Percentiles rank a stretch among this genome's conserved stretches.
Conservation (phyloP, 1,284 basidiomycete species). For the Pseudozyma sp. region DNA sequence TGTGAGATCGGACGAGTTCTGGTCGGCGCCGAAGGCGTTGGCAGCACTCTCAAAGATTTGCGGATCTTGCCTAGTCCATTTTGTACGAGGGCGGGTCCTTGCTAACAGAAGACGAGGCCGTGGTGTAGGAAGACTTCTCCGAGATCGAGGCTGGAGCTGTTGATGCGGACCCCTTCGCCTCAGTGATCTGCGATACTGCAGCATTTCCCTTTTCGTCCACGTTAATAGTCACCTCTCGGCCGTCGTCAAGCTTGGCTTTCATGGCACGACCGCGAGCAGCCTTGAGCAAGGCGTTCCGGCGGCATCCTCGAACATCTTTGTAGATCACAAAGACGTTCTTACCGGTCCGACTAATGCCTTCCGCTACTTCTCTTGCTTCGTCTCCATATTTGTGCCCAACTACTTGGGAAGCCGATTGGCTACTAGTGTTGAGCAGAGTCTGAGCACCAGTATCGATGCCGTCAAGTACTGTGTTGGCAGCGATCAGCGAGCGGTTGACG, state of each 20-base stretch:
- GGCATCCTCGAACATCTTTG: slow-evolving; percentile 65
- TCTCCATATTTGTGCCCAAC: slow-evolving; percentile 68
- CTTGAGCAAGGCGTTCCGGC: slow-evolving; percentile 63
- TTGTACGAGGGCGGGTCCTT: slow-evolving; percentile 31
- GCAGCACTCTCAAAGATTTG: slow-evolving; percentile 1
- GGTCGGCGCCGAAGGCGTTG: slow-evolving; percentile 11
- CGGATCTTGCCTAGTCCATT: not conserved
- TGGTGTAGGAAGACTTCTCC: slow-evolving; percentile 25
- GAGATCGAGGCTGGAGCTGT: slow-evolving; percentile 5
- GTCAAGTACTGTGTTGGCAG: slow-evolving; percentile 67
- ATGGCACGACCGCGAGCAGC: slow-evolving; percentile 54
- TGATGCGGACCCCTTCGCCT: not conserved
- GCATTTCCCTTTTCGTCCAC: slow-evolving; percentile 45
- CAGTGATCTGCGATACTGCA: slow-evolving; percentile 19
- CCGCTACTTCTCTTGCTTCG: slow-evolving; percentile 63
- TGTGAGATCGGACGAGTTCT: no score
- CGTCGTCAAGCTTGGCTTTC: slow-evolving; percentile 42
- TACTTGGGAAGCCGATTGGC: slow-evolving; percentile 62
- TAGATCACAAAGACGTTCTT: slow-evolving; percentile 66
- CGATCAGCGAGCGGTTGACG: slow-evolving; percentile 65
- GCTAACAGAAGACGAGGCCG: slow-evolving; percentile 6
- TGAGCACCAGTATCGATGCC: slow-evolving; percentile 66
- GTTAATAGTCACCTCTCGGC: slow-evolving; percentile 32
- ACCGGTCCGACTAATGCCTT: slow-evolving; percentile 55
- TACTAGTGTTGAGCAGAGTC: slow-evolving; percentile 53